phyloP scores from a whole-genome alignment of 305 asterid genomes.

The Fraxinus xanthoxyloides region DNA sequence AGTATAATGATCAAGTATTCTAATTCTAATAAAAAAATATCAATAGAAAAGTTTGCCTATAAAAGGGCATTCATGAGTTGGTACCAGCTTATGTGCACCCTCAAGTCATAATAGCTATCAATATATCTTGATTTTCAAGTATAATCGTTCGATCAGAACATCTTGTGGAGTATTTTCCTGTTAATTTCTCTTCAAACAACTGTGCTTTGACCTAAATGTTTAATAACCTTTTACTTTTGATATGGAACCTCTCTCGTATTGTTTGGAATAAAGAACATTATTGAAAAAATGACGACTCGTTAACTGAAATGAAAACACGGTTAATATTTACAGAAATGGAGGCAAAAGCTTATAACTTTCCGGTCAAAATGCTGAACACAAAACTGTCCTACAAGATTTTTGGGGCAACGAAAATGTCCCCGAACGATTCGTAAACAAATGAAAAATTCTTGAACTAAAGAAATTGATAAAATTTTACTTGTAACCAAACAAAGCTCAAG shows the following conservation, averaged over 20 bases:
- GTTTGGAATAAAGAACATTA: neutral
- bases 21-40: conserved; percentile 1
- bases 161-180: neutral
- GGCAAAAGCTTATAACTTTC: neutral
- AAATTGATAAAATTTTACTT: neutral
- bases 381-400: neutral
- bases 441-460: neutral
- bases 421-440: neutral
- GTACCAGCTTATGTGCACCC: neutral
- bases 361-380: neutral
- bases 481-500: neutral
- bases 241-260: neutral
- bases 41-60: neutral
- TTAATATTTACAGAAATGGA: neutral
- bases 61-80: neutral
- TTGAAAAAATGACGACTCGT: neutral
- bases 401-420: neutral
- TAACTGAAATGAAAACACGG: neutral
- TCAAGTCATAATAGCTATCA: neutral
- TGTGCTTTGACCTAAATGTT: neutral
- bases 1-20: conserved; percentile 3
- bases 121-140: neutral
- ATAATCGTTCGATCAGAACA: neutral
- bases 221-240: neutral
- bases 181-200: neutral